Base-by-base conservation (phyloP, 2,329 filamentous ascomycete genomes). In the Nothopassalora personata region DNA sequence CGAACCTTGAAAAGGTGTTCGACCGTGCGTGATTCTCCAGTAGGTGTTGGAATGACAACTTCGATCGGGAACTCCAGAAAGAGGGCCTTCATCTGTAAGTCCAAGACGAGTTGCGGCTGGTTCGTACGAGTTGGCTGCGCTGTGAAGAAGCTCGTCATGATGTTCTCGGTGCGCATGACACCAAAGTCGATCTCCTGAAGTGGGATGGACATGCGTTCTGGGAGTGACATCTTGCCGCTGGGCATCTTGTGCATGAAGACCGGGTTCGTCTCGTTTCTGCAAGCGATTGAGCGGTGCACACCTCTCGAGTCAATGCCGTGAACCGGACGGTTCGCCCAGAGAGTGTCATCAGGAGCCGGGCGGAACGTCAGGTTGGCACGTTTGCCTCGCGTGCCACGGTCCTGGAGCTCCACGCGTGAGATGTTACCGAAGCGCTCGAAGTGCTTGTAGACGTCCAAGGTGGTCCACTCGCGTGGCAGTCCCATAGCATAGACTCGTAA, bases 101-200 rank as follows among this genome's bases (percentile, higher is more conserved):
- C 75, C 5, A 82, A 64, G 9, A 70, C 68, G 49, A 81, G 57
- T 15, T 68, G 67, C 3, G 78, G 63, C 2, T 63, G 50, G 4
- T 66, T 64, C 5, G 60, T 45, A 3, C 45, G 52, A 5, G 59
- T 63, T 4, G 70, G 56, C 13, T 65, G 61, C 6, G 79, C 66
- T 1, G 76, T 80, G 54, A 80, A 81, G 79, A 89, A 83, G 8
- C 78, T 72, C 69, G 86, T 81, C 79, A 91, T 84, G 0, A 77
- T 76, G 2, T 73, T 75, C 4, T 82, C 79, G 1, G 79, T 73
- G 1, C 80, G 66, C 73, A 85, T 79, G 45, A 84, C 76, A 0
- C 89, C 88, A 64, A 91, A 87, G 18, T 84, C 80, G 1, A 91
- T 67, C 0, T 74, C 52, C 4, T 27, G 19, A 13, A 67, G 45